Conservation (phyloP, 2,329 filamentous ascomycete genomes). For the Zalaria sp. region DNA sequence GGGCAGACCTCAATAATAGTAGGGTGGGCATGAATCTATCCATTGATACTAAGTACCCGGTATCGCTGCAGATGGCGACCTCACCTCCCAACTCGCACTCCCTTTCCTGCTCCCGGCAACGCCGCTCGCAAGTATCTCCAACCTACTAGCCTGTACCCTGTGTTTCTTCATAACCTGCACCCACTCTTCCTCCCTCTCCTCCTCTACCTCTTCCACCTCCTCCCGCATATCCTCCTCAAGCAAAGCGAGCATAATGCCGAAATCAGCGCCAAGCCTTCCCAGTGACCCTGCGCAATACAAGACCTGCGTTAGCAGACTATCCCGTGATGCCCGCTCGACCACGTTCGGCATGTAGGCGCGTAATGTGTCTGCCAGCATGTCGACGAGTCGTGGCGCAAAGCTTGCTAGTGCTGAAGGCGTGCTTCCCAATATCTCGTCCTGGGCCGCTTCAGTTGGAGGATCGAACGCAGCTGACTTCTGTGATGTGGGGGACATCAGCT, state of each 20-base stretch:
- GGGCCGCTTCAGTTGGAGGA: not conserved
- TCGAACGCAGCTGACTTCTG: not conserved
- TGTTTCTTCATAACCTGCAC: slow-evolving; percentile 81
- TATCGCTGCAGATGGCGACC: slow-evolving; percentile 6
- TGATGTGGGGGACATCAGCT: not conserved
- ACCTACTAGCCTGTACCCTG: slow-evolving; percentile 63
- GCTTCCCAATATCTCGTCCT: slow-evolving; percentile 1
- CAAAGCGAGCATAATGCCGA: slow-evolving; percentile 69
- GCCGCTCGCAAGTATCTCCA: slow-evolving; percentile 42
- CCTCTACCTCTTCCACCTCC: slow-evolving; percentile 45
- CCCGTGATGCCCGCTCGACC: slow-evolving; percentile 62
- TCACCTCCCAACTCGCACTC: slow-evolving; percentile 3
- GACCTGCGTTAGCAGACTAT: slow-evolving; percentile 83
- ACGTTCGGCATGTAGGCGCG: slow-evolving; percentile 67
- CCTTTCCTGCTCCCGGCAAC: slow-evolving; percentile 20
- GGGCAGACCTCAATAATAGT: no score
- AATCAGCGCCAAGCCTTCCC: slow-evolving; percentile 80
- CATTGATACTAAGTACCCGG: no score
- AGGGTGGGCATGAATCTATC: no score
- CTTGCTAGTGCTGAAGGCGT: slow-evolving; percentile 61
- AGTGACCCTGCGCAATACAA: slow-evolving; percentile 87
- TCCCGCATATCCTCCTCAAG: slow-evolving; percentile 33
- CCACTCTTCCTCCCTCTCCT: slow-evolving; percentile 53
- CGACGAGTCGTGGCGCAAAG: slow-evolving; percentile 72
- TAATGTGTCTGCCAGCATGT: slow-evolving; percentile 66